phyloP scores from a whole-genome alignment of 208 protist genomes.

The Lotmaria passim region DNA sequence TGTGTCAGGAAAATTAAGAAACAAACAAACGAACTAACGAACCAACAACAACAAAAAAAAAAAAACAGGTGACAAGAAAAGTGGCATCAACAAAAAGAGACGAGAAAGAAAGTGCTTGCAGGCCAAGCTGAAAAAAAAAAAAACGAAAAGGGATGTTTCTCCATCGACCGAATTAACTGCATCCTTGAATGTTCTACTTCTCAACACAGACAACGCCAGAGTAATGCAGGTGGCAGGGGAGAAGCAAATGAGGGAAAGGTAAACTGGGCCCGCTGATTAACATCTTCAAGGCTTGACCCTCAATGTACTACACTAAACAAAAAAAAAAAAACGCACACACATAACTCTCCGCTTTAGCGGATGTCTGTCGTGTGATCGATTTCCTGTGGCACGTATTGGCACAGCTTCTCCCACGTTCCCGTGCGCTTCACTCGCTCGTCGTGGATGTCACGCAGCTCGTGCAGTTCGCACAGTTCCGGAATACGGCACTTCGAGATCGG shows the following conservation, averaged over 20 bases:
- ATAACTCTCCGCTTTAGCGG: conserved; percentile 37
- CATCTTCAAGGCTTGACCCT: background rate
- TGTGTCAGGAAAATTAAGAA: too few species aligned
- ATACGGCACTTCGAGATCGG: conserved; percentile 59
- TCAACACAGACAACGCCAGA: background rate
- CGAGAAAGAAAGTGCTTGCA: conserved; percentile 6
- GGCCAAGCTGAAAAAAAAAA: background rate
- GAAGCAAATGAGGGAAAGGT: background rate
- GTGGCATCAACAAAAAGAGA: conserved; percentile 8
- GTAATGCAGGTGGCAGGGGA: conserved; percentile 1
- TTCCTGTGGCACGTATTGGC: conserved; percentile 70
- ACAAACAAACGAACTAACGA: background rate
- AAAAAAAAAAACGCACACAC: background rate
- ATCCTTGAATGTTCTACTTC: background rate
- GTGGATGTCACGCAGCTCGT: conserved; percentile 69
- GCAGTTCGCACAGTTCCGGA: conserved; percentile 73
- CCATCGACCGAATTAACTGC: conserved; percentile 11
- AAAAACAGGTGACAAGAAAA: background rate
- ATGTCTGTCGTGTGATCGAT: conserved; percentile 83
- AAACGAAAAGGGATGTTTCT: conserved; percentile 6
- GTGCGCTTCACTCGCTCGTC: conserved; percentile 62
- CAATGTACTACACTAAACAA: background rate
- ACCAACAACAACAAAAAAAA: conserved; percentile 13
- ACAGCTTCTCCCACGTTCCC: conserved; percentile 75
- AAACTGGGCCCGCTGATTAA: background rate